These are phyloP conservation scores for Hypericum androsaemum DNA, from an alignment of 345 rosid genomes.

Conservation along the genomic window DNA sequence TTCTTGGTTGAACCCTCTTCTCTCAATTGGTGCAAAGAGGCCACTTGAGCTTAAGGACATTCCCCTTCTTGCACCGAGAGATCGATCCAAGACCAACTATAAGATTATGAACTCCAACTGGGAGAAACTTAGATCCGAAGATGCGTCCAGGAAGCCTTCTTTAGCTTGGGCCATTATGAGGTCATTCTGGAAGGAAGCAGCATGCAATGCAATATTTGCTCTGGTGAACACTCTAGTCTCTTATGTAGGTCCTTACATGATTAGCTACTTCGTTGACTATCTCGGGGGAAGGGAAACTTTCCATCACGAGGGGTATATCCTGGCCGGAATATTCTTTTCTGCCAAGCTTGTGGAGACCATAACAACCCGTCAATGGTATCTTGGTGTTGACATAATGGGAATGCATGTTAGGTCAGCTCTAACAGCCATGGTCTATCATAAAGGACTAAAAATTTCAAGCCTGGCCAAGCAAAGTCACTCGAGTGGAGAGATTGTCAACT, in stretches of 20 bases:
- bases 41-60: slow-evolving; percentile 97
- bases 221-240: slow-evolving; percentile 83
- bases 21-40: slow-evolving; percentile 81
- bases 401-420: slow-evolving; percentile 99
- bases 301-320: slow-evolving; percentile 89
- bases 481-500: slow-evolving; percentile 91
- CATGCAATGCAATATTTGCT: slow-evolving; percentile 88
- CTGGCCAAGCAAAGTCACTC: slow-evolving; percentile 89
- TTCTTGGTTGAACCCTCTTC: slow-evolving; percentile 94
- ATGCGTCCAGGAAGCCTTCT: slow-evolving; percentile 70
- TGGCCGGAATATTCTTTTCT: slow-evolving; percentile 83
- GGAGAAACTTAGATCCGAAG: slow-evolving; percentile 76
- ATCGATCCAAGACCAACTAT: slow-evolving; percentile 82
- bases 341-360: slow-evolving; percentile 94
- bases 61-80: slow-evolving; percentile 82
- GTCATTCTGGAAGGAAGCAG: slow-evolving; percentile 97
- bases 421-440: slow-evolving; percentile 89
- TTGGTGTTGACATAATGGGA: slow-evolving; percentile 96
- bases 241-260: slow-evolving; percentile 91
- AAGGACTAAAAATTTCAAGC: slow-evolving; percentile 87
- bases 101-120: slow-evolving; percentile 76
- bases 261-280: slow-evolving; percentile 93
- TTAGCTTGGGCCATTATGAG: slow-evolving; percentile 76
- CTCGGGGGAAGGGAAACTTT: slow-evolving; percentile 77
- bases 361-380: slow-evolving; percentile 97